Base-by-base conservation (phyloP, 2,329 filamentous ascomycete species). In the Thielaviopsis ethacetica region DNA sequence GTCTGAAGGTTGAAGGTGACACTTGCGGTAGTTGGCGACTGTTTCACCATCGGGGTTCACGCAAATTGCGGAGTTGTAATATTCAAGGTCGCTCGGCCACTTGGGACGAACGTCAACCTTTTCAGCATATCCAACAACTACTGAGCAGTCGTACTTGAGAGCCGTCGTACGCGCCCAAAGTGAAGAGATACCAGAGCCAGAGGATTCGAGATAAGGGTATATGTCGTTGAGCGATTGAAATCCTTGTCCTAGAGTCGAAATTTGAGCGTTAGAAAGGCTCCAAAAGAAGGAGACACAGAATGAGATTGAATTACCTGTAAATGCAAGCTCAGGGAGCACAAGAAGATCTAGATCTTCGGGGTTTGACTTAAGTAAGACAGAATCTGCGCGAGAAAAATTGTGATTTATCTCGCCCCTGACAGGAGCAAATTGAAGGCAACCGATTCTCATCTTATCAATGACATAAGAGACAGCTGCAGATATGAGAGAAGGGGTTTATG, bases 401-500 rank as follows among this genome's bases (percentile, higher is more conserved):
- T 85, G 79, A 65, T 85, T 71, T 24, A 88, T 71, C 57, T 86
- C 79, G 53, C 84, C 86, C 52, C 91, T 76, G 65, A 82, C 76
- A 7, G 86, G 84, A 50, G 81, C 78, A 63, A 90, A 88, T 68
- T 91, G 85, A 9, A 89, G 71, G 61, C 83, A 86, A 0, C 75
- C 85, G 30, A 88, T 80, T 65, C 78, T 81, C 84, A 85, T 85
- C 7, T 30, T 44, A 4, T n/a, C 6, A 15, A 44, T 44, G 17
- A n/a, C 38, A 44, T 44, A 44, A 52, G 19, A 47, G 5, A 26
- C 41, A 12, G n/a, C 15, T 22, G 26, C 5, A 21, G 12, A 12
- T 27, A 38, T 12, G 3, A 26, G 6, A 17, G 3, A 27, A 1
- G 13, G 5, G 38, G 7, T 34, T 34, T 6, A 12, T 34, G 30